Evolutionary conservation across 176 grass and related monocot species (phyloP), one percentile per base, ranked within the genome.

Genomic region (Canna indica): DNA sequence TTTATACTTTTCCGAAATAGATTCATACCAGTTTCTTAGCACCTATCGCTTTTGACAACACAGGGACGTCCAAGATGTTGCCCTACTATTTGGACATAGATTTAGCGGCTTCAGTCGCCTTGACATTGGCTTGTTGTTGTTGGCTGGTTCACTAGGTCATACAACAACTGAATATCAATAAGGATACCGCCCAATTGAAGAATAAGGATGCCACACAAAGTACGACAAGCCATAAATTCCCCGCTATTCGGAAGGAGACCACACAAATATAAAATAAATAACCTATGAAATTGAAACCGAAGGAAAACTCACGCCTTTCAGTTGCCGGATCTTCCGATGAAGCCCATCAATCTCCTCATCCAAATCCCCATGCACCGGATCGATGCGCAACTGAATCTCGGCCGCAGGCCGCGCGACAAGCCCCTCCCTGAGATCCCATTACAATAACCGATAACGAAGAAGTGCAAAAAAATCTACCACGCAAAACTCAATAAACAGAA

Each of bases 291-390:
- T 16, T 54, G 20, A 45, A 26, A 70, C 64, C 12, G 0, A 35
- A 39, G 36, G 15, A 80, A 47, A 61, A 12, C 70, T 75, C 78
- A 91, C 88, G 75, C 84, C 78, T 78, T 12, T 67, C 65, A 53
- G 74, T 33, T 70, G 68, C 45, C 68, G 45, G 45, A 70, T 32
- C 45, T 70, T 70, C 27, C 42, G 68, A 32, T 70, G 45, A 32
- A 70, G 68, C 68, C 44, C 68, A 33, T 50, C 68, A 6, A 70
- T 52, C 45, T 70, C 68, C 28, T 48, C 68, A 20, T 70, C 68
- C 68, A 70, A 50, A 48, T 70, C 68, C 44, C 35, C 68, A 48
- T 70, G 68, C 42, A 70, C 29, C 68, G 68, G 68, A 26, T 70
- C 68, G 42, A 70, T 70, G 14, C 68, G 68, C 68, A 70, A 70